These are phyloP conservation scores for Cladophialophora bantiana DNA, from an alignment of 2,329 filamentous ascomycete species.

Conservation along the genomic window DNA sequence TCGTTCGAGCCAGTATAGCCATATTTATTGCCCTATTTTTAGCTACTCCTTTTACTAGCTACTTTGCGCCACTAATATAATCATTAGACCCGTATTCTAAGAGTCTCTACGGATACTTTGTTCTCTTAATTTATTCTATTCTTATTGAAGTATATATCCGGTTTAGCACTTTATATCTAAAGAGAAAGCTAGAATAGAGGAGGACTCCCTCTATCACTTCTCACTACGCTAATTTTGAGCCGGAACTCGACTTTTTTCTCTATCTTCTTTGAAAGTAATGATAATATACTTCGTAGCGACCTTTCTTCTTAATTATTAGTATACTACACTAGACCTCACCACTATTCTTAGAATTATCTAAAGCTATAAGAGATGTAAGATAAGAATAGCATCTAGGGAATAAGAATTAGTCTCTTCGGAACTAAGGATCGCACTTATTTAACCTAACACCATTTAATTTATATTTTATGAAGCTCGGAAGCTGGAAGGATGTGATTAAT, in stretches of 20 bases:
- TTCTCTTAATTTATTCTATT: too few relatives aligned
- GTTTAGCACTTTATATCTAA: background rate
- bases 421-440: conserved; percentile 5
- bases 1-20: too few relatives aligned
- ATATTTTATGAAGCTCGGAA: conserved; percentile 3
- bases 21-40: too few relatives aligned
- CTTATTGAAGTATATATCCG: too few relatives aligned
- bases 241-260: background rate
- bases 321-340: conserved; percentile 6
- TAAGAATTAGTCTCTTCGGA: conserved; percentile 12
- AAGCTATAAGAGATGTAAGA: conserved; percentile 6
- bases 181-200: background rate
- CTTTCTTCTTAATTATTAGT: conserved; percentile 13
- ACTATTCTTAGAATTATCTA: conserved; percentile 15
- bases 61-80: too few relatives aligned
- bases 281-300: conserved; percentile 13
- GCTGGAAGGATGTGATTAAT: background rate
- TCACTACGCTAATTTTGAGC: background rate
- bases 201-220: background rate
- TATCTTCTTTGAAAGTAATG: conserved; percentile 12
- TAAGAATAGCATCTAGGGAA: conserved; percentile 14
- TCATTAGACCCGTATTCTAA: background rate
- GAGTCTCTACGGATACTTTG: background rate
- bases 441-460: conserved; percentile 9
- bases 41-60: too few relatives aligned